Base-by-base conservation (phyloP, 257 asterid species). In the Salvia splendens region DNA sequence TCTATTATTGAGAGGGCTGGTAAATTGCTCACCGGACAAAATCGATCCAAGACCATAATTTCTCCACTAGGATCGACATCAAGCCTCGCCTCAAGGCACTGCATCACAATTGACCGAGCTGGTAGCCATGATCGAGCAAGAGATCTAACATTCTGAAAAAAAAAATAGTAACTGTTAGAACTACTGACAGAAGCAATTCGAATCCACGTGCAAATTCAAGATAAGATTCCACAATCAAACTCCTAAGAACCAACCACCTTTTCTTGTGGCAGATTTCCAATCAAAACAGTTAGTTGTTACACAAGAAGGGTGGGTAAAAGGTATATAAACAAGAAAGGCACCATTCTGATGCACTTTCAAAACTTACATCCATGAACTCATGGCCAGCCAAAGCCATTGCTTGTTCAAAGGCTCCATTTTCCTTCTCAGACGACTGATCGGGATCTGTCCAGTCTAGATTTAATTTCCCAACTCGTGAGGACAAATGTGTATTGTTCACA, bases 401-500 rank as follows among this genome's bases (percentile, higher is more conserved):
- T 56, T 77, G 83, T 64, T 78, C 84, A 72, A 92, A 92, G 69
- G 95, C 95, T 75, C 75, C 88, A 79, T 89, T 83, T 80, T 92
- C 96, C 64, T 84, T 92, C 78, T 89, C 91, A 43, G 96, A 69
- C 15, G 98, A 89, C 68, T 87, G 95, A 38, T 92, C 95, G 30
- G 87, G 85, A 59, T 92, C 95, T 20, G 67, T 81, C 98, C 98
- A 92, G 45, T 92, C 98, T 82, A 87, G 78, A 73, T 92, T 92
- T 20, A 87, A 68, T 77, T 77, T 92, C 68, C 92, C 95, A 71
- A 92, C 91, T 49, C 98, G 88, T 45, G 95, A 89, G 78, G 96
- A 86, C 75, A 92, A 76, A 73, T 87, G 89, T 0, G 95, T 89
- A 69, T 78, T 84, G 66, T 87, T 89, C 60, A 85, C 95, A 51